These are phyloP conservation scores for Hansenula anomala DNA, from an alignment of 1,139 yeast species.

Conservation along the genomic window DNA sequence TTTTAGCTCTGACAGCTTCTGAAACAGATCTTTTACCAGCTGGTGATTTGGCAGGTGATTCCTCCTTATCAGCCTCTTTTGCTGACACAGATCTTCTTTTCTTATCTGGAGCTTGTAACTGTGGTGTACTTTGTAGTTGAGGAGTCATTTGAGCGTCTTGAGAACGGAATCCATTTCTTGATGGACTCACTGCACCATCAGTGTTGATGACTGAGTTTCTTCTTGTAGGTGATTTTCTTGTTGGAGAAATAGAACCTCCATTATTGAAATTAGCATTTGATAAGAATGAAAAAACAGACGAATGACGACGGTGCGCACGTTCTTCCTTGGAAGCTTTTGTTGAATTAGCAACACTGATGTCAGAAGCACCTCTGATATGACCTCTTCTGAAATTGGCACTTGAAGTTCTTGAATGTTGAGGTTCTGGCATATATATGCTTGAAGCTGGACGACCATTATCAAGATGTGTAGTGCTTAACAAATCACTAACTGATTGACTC, in stretches of 20 bases:
- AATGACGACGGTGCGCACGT: slow-evolving; percentile 31
- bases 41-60: neutral
- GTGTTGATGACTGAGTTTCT: slow-evolving; percentile 7
- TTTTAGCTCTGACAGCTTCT: slow-evolving; percentile 47
- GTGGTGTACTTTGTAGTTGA: neutral
- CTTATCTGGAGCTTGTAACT: slow-evolving; percentile 15
- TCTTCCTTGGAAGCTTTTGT: slow-evolving; percentile 5
- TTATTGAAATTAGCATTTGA: slow-evolving; percentile 18
- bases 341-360: slow-evolving; percentile 9
- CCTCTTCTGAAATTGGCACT: slow-evolving; percentile 12
- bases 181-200: slow-evolving; percentile 2
- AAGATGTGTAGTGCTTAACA: slow-evolving; percentile 6
- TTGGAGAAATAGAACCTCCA: slow-evolving; percentile 9
- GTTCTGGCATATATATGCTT: slow-evolving; percentile 20
- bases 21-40: slow-evolving; percentile 37
- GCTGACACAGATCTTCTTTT: slow-evolving; percentile 34
- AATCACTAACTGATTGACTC: slow-evolving; percentile 19
- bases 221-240: slow-evolving; percentile 11
- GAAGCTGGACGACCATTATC: slow-evolving; percentile 22
- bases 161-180: slow-evolving; percentile 1
- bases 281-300: slow-evolving; percentile 42
- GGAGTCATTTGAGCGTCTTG: neutral
- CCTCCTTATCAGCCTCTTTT: slow-evolving; percentile 23
- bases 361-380: slow-evolving; percentile 18
- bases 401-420: slow-evolving; percentile 20